phyloP scores from a whole-genome alignment of 192 early-diverging fungal genomes.

The Rhizophlyctis rosea region DNA sequence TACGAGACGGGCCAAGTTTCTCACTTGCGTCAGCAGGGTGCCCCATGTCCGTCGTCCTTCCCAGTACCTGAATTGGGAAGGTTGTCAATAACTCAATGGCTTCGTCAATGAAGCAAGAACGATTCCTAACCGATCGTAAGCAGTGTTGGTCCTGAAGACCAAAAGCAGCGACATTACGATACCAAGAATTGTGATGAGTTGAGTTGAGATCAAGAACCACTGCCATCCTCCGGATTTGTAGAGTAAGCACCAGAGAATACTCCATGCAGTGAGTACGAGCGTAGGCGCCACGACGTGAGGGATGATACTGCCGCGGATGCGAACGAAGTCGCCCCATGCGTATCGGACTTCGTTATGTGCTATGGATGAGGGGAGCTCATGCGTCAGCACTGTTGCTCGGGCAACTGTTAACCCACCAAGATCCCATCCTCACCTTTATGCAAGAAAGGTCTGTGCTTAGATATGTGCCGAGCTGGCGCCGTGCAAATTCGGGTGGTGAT shows the following conservation, averaged over 20 bases:
- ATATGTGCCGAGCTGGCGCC: no score
- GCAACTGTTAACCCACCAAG: no score
- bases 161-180: slow-evolving; percentile 59
- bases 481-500: no score
- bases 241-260: slow-evolving; percentile 26
- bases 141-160: slow-evolving; percentile 81
- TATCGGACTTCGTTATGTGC: slow-evolving; percentile 13
- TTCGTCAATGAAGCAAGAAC: no score
- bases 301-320: slow-evolving; percentile 17
- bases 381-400: no score
- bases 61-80: slow-evolving; percentile 63
- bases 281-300: slow-evolving; percentile 17
- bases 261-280: slow-evolving; percentile 26
- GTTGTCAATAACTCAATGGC: no score
- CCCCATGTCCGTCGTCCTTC: slow-evolving; percentile 88
- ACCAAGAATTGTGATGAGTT: slow-evolving; percentile 41
- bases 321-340: slow-evolving; percentile 14
- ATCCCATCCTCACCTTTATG: no score
- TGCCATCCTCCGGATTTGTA: slow-evolving; percentile 6
- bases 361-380: no score
- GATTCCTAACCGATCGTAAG: no score
- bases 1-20: slow-evolving; percentile 73
- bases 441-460: no score
- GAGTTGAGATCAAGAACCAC: slow-evolving; percentile 32
- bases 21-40: slow-evolving; percentile 60